Evolutionary conservation across 2,329 filamentous ascomycete species (phyloP).

Genomic region (Colletotrichum higginsianum): DNA sequence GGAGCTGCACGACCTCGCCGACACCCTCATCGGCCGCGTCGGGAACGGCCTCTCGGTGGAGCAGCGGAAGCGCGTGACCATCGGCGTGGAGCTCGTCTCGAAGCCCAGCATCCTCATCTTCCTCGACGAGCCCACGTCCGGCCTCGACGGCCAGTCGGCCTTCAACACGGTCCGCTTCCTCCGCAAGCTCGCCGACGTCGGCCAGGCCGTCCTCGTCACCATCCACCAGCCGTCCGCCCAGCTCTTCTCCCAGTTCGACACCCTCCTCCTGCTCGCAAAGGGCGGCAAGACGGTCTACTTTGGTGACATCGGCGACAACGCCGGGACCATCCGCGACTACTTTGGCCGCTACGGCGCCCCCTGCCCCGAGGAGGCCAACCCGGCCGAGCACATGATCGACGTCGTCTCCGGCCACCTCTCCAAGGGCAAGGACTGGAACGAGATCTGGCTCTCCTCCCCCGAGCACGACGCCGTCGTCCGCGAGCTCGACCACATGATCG

Average conservation of each 20-base stretch:
- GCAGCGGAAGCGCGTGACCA: slow-evolving; percentile 70
- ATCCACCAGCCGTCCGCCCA: slow-evolving; percentile 80
- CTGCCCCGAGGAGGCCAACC: slow-evolving; percentile 75
- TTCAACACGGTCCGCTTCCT: slow-evolving; percentile 77
- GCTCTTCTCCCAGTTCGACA: slow-evolving; percentile 77
- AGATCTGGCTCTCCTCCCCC: slow-evolving; percentile 78
- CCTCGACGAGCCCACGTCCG: slow-evolving; percentile 74
- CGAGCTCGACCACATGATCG: slow-evolving; percentile 76
- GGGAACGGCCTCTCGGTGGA: slow-evolving; percentile 70
- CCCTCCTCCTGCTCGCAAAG: slow-evolving; percentile 73
- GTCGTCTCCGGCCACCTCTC: slow-evolving; percentile 66
- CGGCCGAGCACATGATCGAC: slow-evolving; percentile 83
- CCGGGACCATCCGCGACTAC: slow-evolving; percentile 69
- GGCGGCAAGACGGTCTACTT: slow-evolving; percentile 79
- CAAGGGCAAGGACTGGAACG: slow-evolving; percentile 72
- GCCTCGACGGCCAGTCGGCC: slow-evolving; percentile 78
- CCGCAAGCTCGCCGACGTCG: slow-evolving; percentile 75
- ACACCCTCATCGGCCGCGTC: slow-evolving; percentile 63
- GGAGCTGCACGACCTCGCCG: slow-evolving; percentile 63
- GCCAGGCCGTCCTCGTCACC: slow-evolving; percentile 78
- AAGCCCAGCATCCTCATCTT: slow-evolving; percentile 74
- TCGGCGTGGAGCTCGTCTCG: slow-evolving; percentile 73
- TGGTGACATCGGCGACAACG: slow-evolving; percentile 74
- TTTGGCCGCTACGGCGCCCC: slow-evolving; percentile 77
- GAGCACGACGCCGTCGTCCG: slow-evolving; percentile 69